A percentile compares a stretch with the other conserved stretches of the same genome.
Conservation (phyloP, 106 monocot genomes). For the Dendrobium officinale region DNA sequence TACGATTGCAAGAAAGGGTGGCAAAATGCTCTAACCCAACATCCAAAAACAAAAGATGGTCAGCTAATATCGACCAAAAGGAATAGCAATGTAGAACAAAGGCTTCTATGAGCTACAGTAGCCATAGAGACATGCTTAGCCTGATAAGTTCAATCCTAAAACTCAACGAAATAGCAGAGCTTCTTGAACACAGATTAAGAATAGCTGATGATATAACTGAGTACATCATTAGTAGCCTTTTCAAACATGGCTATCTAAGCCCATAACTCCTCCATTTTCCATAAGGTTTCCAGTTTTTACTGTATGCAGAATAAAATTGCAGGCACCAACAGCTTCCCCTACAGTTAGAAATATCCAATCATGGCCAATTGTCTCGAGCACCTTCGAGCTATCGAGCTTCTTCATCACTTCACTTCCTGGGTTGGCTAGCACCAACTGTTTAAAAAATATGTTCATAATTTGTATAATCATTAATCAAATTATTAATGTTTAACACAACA, state of each 20-base stretch:
- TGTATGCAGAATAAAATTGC: slow-evolving; percentile 68
- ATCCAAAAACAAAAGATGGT: neutral
- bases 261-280: neutral
- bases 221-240: neutral
- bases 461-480: neutral
- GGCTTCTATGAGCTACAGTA: neutral
- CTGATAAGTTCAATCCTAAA: neutral
- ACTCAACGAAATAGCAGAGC: neutral
- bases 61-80: neutral
- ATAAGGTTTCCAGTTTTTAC: neutral
- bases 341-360: slow-evolving; percentile 87
- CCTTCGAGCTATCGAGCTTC: slow-evolving; percentile 73
- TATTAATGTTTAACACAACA: too few relatives aligned
- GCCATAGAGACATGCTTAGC: neutral
- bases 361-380: slow-evolving; percentile 58
- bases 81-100: neutral
- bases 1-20: neutral
- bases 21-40: neutral
- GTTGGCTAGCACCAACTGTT: slow-evolving; percentile 73
- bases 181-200: neutral
- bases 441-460: neutral
- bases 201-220: neutral
- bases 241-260: slow-evolving; percentile 3
- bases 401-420: slow-evolving; percentile 95
- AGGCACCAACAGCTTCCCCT: slow-evolving; percentile 65